phyloP scores from a whole-genome alignment of 306 rosid species.

The Pueraria montana region DNA sequence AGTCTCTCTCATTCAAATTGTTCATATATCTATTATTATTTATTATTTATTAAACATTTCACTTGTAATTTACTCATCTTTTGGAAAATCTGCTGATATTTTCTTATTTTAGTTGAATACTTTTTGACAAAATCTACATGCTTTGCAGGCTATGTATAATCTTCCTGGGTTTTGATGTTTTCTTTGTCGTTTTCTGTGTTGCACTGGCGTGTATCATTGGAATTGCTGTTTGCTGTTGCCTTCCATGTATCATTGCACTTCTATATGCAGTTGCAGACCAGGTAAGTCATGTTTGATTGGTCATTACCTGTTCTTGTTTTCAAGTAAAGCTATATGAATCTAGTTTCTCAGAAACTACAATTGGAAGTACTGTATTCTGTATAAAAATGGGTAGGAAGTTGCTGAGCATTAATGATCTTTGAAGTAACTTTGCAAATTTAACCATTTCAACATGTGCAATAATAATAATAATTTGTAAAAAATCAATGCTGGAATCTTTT shows the following conservation, averaged over 20 bases:
- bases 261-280: conserved; percentile 96
- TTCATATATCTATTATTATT: not conserved
- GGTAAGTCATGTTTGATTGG: conserved; percentile 59
- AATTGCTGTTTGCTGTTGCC: conserved; percentile 97
- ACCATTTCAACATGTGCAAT: not conserved
- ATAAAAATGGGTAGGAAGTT: conserved; percentile 32
- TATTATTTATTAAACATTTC: not conserved
- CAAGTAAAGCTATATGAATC: not conserved
- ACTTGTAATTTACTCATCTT: conserved; percentile 34
- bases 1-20: conserved; percentile 36
- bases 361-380: conserved; percentile 14
- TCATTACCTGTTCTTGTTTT: conserved; percentile 32
- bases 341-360: conserved; percentile 24
- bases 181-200: conserved; percentile 98
- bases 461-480: conserved; percentile 19
- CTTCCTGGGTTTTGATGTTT: conserved; percentile 96
- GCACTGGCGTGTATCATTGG: conserved; percentile 96
- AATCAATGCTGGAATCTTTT: not conserved
- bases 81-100: conserved; percentile 41
- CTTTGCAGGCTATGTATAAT: conserved; percentile 92
- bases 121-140: conserved; percentile 44
- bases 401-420: conserved; percentile 5
- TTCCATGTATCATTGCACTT: conserved; percentile 93
- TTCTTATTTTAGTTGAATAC: conserved; percentile 41
- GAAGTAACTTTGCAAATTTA: conserved; percentile 12